Base-by-base conservation (phyloP, 2,329 filamentous ascomycete species). In the Lachnellula occidentalis region DNA sequence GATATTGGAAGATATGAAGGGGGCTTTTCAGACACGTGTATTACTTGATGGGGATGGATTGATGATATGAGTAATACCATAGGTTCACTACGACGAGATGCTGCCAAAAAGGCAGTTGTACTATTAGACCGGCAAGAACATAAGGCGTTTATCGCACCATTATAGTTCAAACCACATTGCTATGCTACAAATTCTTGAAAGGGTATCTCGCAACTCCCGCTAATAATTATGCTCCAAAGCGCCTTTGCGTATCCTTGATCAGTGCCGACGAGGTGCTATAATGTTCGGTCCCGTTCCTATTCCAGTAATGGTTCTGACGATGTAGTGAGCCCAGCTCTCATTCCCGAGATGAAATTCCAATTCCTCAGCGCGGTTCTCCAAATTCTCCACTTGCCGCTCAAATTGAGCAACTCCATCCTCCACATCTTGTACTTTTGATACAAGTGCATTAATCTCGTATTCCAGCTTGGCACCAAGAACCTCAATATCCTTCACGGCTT, bases 381-480 rank as follows among this genome's bases (percentile, higher is more conserved):
- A 79, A 51, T 89, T 85, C 45, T 80, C 75, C 1, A 94, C 88
- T 69, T 92, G 87, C 48, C 81, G 78, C 70, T 92, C 88, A 69
- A 95, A 95, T 58, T 91, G 87, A 11, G 73, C 74, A 0, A 95
- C 83, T 1, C 88, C 88, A 58, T 90, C 87, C 66, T 96, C 91
- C 8, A 96, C 88, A 66, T 97, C 92, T 64, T 88, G 80, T 9
- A 96, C 86, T 64, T 90, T 90, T 47, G 85, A 83, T 48, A 84
- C 78, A n/a, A 97, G 75, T 15, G 85, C 83, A 56, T 87, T 82
- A 58, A 96, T 86, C 74, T 96, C 92, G 70, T 97, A 97, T 66
- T 97, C 92, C 53, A 97, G 77, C 71, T 92, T 92, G 19, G 90
- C 90, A 2, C 87, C 83, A 39, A 95, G 75, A 21, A 87, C 81